Percentiles rank a stretch among this genome's conserved stretches.
Conservation (phyloP, 805 yeast species). For the Candida montana region DNA sequence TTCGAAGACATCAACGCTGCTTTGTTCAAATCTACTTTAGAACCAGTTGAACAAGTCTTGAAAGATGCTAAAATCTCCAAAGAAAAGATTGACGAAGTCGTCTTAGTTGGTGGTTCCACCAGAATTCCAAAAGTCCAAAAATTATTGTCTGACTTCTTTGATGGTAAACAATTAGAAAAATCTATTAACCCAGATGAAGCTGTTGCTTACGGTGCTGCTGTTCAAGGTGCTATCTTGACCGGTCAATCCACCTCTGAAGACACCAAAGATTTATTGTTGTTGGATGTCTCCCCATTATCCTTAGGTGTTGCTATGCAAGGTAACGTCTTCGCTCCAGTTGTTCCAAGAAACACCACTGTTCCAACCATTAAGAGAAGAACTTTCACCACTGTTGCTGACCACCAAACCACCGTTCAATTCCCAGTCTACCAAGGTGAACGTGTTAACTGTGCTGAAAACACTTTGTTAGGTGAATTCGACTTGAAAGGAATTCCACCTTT, state of each 20-base stretch:
- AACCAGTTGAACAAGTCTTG: conserved; percentile 93
- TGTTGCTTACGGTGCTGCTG: conserved; percentile 99
- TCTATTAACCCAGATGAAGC: conserved; percentile 98
- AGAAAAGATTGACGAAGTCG: conserved; percentile 86
- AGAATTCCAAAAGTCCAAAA: conserved; percentile 97
- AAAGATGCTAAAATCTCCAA: conserved; percentile 88
- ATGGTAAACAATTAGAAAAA: conserved; percentile 95
- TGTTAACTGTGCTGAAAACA: conserved; percentile 92
- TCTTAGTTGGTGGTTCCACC: conserved; percentile 95
- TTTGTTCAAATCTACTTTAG: conserved; percentile 87
- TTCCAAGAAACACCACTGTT: conserved; percentile 33
- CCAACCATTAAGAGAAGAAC: conserved; percentile 97
- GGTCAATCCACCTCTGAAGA: conserved; percentile 96
- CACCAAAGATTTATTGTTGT: conserved; percentile 92
- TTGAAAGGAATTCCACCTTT: conserved; percentile 95
- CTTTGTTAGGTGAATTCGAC: conserved; percentile 95
- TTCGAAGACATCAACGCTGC: conserved; percentile 95
- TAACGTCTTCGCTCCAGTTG: conserved; percentile 97
- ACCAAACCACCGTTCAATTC: conserved; percentile 97
- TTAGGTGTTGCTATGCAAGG: conserved; percentile 98
- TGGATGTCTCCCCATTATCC: conserved; percentile 97
- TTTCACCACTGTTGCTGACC: conserved; percentile 95
- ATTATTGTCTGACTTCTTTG: conserved; percentile 92
- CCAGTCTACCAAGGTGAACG: conserved; percentile 99
- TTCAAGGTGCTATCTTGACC: conserved; percentile 93